Conservation (phyloP, 1,284 basidiomycete genomes). For the Leccinum angustisporum region DNA sequence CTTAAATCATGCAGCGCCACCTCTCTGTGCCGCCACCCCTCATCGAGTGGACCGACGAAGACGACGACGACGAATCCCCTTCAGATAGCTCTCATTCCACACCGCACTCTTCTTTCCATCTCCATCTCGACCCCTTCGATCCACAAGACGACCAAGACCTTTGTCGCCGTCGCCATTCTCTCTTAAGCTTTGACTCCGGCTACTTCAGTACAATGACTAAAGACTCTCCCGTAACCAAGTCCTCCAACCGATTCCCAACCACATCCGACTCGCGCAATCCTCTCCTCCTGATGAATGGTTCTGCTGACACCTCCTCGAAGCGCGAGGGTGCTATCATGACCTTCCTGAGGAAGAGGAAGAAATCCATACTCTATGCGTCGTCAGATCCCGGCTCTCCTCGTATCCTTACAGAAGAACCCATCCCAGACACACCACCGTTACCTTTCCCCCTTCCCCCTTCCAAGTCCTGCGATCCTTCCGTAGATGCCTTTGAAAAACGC, state of each 20-base stretch:
- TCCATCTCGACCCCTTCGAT: constrained; percentile 5
- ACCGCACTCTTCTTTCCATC: constrained; percentile 25
- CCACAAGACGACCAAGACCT: constrained; percentile 5
- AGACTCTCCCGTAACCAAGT: constrained; percentile 13
- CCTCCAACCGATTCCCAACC: constrained; percentile 12
- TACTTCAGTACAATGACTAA: constrained; percentile 32
- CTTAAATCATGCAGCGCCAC: constrained; percentile 25
- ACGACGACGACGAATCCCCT: constrained; percentile 13
- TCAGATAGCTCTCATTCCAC: constrained; percentile 21
- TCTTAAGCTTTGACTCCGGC: constrained; percentile 31
- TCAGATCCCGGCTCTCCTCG: constrained; percentile 13
- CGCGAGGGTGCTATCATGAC: constrained; percentile 23
- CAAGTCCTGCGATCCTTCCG: constrained; percentile 12
- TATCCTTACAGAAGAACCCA: constrained; percentile 5
- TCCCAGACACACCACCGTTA: neutral
- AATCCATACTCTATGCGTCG: constrained; percentile 13
- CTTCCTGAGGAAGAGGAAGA: constrained; percentile 29
- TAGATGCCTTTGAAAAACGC: constrained; percentile 31
- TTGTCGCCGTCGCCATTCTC: constrained; percentile 18
- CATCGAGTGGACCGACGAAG: constrained; percentile 14
- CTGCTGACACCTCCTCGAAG: constrained; percentile 15
- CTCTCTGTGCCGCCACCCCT: constrained; percentile 14
- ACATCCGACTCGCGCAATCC: constrained; percentile 16
- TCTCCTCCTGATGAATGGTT: constrained; percentile 9
- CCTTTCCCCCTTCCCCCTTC: neutral